These are phyloP conservation scores for Castanea crenata DNA, from an alignment of 306 rosid species.

Conservation along the genomic window DNA sequence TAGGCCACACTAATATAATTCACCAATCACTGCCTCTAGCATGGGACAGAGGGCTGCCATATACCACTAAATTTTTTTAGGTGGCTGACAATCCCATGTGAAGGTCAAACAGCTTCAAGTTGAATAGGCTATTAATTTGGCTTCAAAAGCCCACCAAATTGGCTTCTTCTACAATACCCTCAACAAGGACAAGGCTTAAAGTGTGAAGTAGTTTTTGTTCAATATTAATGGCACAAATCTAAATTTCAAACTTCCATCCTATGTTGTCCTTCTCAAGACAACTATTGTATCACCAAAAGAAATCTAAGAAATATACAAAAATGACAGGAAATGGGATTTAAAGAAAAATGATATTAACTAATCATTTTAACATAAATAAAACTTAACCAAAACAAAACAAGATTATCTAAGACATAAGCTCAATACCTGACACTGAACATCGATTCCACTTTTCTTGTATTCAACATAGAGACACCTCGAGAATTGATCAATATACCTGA, in stretches of 20 bases:
- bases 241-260: neutral
- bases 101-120: neutral
- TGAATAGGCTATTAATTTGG: neutral
- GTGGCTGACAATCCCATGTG: neutral
- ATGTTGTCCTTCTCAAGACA: too few relatives aligned
- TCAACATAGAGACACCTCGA: conserved; percentile 90
- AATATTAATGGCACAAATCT: neutral
- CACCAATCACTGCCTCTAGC: neutral
- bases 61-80: neutral
- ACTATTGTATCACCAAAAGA: too few relatives aligned
- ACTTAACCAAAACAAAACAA: neutral
- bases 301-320: neutral
- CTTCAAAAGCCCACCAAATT: neutral
- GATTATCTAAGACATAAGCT: conserved; percentile 12
- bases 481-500: conserved; percentile 92
- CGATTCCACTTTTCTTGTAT: conserved; percentile 91
- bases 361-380: neutral
- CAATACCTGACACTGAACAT: conserved; percentile 99
- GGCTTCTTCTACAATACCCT: neutral
- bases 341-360: neutral
- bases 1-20: neutral
- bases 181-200: neutral
- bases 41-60: neutral
- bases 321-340: neutral
- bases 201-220: too few relatives aligned